Evolutionary conservation across 2,329 filamentous ascomycete species (phyloP), one percentile per base, ranked within the genome.

Genomic region (Aspergillus novofumigatus): DNA sequence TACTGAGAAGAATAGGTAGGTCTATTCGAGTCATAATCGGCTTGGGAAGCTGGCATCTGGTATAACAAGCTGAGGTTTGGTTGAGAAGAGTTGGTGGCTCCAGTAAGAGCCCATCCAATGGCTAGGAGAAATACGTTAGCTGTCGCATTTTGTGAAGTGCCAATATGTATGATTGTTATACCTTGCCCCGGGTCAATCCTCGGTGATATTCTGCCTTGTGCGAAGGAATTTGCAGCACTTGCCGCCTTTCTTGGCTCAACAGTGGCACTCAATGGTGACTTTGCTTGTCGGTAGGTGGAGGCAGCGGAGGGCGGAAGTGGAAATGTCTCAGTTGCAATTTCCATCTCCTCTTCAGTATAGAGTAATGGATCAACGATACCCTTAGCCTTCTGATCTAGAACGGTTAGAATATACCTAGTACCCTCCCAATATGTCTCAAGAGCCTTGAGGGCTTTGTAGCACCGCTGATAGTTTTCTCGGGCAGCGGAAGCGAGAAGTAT

Each of bases 341-440:
- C 90, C 73, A 90, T 90, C 71, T 96, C 91, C 69, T 95, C 91
- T 14, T 75, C 75, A 0, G 83, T 85, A 62, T 86, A 86, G 9
- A 86, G 69, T 14, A 86, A 70, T 2, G 84, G 91, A 66, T 96
- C 91, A 73, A 88, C 90, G 41, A 93, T 90, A 0, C 91, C 91
- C 70, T 93, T 91, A 14, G 90, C 86, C 70, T 94, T 94, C 65
- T 95, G 91, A 65, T 95, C 90, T 10, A 96, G 77, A 0, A 91
- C 90, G 0, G 90, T 93, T 41, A 96, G 76, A 42, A 96, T 95
- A 69, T 96, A 96, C 56, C 90, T 88, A 26, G 91, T 88, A 7
- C 91, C 91, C 38, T 89, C 89, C 91, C 91, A 96, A 68, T 94
- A 94, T 0, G 83, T 82, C 63, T 94, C 86, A n/a, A 95, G 78